Evolutionary conservation across 495 filamentous ascomycete species (phyloP).

Genomic region (Lentithecium fluviatile): DNA sequence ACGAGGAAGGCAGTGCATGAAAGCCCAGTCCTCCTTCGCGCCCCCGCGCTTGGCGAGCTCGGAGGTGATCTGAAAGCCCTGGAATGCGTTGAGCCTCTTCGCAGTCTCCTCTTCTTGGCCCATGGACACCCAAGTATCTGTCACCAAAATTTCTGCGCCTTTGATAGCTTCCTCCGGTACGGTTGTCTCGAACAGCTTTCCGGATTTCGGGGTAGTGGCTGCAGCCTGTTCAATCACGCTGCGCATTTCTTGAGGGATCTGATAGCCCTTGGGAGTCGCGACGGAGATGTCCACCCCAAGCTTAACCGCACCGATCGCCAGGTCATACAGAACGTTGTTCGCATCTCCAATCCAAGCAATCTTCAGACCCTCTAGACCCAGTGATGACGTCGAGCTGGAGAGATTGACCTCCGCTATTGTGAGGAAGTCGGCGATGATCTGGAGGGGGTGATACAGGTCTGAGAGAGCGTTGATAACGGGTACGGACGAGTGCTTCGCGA

Average conservation of each 20-base stretch:
- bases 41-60: constrained; percentile 80
- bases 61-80: constrained; percentile 83
- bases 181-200: constrained; percentile 68
- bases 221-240: constrained; percentile 64
- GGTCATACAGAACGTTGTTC: constrained; percentile 94
- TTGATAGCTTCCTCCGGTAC: constrained; percentile 86
- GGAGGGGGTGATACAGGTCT: constrained; percentile 84
- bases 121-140: constrained; percentile 98
- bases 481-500: constrained; percentile 77
- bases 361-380: constrained; percentile 78
- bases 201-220: constrained; percentile 55
- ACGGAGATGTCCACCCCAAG: constrained; percentile 81
- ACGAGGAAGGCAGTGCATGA: constrained; percentile 98
- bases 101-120: constrained; percentile 84
- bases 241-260: constrained; percentile 69
- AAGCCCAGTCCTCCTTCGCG: constrained; percentile 88
- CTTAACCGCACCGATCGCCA: constrained; percentile 81
- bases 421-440: constrained; percentile 88
- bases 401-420: constrained; percentile 80
- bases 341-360: constrained; percentile 96
- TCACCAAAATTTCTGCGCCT: constrained; percentile 85
- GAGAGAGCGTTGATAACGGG: constrained; percentile 95
- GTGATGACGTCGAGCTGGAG: constrained; percentile 45
- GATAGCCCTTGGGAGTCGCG: constrained; percentile 80
- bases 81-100: constrained; percentile 74